phyloP scores from a whole-genome alignment of 2,329 filamentous ascomycete species.

The Talaromyces sp. region DNA sequence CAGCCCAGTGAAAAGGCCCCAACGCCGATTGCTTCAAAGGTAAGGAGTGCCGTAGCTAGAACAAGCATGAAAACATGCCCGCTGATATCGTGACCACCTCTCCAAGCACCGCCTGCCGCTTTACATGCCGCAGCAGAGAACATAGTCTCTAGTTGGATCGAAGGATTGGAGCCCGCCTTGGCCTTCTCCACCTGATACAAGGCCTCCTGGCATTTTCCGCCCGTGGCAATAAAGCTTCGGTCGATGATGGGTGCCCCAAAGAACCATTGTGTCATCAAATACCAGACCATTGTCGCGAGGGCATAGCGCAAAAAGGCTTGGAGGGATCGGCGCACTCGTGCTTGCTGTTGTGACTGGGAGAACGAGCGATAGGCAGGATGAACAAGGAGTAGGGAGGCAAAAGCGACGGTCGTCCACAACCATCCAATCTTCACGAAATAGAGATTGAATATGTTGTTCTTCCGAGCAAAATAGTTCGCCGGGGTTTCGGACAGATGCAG shows the following conservation, averaged over 20 bases:
- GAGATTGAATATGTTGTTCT: slow-evolving; percentile 88
- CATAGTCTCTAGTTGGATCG: slow-evolving; percentile 51
- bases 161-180: slow-evolving; percentile 8
- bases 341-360: slow-evolving; percentile 35
- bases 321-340: slow-evolving; percentile 49
- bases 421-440: slow-evolving; percentile 95
- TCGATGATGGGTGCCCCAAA: slow-evolving; percentile 92
- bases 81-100: slow-evolving; percentile 92
- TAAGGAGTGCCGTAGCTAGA: slow-evolving; percentile 76
- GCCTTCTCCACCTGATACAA: slow-evolving; percentile 47
- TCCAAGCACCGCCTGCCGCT: slow-evolving; percentile 79
- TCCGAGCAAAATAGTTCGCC: slow-evolving; percentile 82
- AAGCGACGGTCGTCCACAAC: slow-evolving; percentile 82
- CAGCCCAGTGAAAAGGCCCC: slow-evolving; percentile 44
- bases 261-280: slow-evolving; percentile 92
- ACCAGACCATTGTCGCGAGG: slow-evolving; percentile 76
- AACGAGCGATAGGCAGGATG: slow-evolving; percentile 61
- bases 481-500: slow-evolving; percentile 32
- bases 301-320: slow-evolving; percentile 70
- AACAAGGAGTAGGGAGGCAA: slow-evolving; percentile 68
- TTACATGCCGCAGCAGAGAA: slow-evolving; percentile 81
- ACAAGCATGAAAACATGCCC: slow-evolving; percentile 94
- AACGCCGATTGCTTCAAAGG: slow-evolving; percentile 71
- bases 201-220: slow-evolving; percentile 75
- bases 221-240: slow-evolving; percentile 83